Evolutionary conservation across 139 green algal species (phyloP).

Genomic region (Chlamydomonas sp.): DNA sequence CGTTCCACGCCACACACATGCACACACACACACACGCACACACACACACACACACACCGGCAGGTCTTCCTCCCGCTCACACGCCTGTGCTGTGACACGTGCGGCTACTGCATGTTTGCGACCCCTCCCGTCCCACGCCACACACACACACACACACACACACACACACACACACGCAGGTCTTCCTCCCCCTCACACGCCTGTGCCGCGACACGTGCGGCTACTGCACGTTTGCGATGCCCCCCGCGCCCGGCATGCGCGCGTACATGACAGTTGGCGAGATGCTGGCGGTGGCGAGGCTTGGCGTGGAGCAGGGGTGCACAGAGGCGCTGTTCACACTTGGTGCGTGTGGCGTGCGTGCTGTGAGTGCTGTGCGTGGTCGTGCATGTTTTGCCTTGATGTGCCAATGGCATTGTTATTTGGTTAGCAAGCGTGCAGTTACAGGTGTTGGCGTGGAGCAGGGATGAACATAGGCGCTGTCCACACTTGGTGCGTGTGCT

Average conservation of each 20-base stretch:
- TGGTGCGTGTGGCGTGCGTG: conserved; percentile 28
- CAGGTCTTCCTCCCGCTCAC: no score
- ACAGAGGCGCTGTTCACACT: conserved; percentile 85
- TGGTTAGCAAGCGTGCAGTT: neutral
- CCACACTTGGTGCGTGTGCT: neutral
- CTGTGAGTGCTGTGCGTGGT: neutral
- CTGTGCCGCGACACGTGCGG: conserved; percentile 69
- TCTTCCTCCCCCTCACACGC: conserved; percentile 82
- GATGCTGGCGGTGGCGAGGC: conserved; percentile 53
- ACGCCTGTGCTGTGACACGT: no score
- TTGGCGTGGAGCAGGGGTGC: conserved; percentile 59
- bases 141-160: no score
- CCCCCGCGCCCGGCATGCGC: conserved; percentile 26
- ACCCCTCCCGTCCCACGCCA: no score
- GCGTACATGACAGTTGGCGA: conserved; percentile 79
- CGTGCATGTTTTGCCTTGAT: no score
- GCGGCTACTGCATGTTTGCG: no score
- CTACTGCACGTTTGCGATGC: conserved; percentile 84
- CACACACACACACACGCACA: no score
- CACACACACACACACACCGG: no score
- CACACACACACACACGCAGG: conserved; percentile 52
- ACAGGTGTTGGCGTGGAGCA: neutral
- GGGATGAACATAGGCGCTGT: neutral
- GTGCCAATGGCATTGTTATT: no score
- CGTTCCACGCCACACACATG: no score